A percentile compares a stretch with the other conserved stretches of the same genome.
phyloP scores from a whole-genome alignment of 441 rosid genomes.

The Mallotus japonicus region DNA sequence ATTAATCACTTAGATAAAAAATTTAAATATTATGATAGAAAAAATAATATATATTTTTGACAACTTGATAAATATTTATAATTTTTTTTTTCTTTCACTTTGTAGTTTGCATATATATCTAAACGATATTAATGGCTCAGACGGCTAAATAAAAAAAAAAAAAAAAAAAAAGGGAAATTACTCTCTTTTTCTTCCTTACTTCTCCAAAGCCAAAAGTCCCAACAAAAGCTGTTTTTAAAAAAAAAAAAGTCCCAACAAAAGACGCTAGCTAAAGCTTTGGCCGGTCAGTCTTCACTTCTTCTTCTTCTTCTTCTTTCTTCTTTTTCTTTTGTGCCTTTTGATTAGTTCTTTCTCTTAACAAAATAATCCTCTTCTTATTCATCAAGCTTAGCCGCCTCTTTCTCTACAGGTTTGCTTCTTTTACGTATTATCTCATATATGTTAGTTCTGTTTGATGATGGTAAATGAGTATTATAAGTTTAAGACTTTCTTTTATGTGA shows the following conservation, averaged over 20 bases:
- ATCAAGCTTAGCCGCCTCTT: background rate
- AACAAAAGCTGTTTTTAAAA: background rate
- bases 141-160: slow-evolving; percentile 2
- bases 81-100: too few species aligned
- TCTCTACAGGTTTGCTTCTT: slow-evolving; percentile 9
- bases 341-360: too few species aligned
- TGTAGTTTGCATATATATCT: background rate
- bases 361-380: too few species aligned
- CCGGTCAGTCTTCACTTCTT: slow-evolving; percentile 3
- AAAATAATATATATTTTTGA: too few species aligned
- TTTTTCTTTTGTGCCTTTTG: too few species aligned
- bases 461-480: background rate
- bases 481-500: too few species aligned
- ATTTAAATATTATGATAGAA: too few species aligned
- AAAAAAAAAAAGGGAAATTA: too few species aligned
- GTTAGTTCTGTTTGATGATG: background rate
- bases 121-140: background rate
- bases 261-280: background rate
- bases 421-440: too few species aligned
- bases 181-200: background rate
- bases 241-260: background rate
- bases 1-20: too few species aligned
- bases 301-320: too few species aligned
- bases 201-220: background rate
- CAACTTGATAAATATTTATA: too few species aligned